phyloP scores from a whole-genome alignment of 352 stramenopile genomes.

The Nothophytophthora sp. region DNA sequence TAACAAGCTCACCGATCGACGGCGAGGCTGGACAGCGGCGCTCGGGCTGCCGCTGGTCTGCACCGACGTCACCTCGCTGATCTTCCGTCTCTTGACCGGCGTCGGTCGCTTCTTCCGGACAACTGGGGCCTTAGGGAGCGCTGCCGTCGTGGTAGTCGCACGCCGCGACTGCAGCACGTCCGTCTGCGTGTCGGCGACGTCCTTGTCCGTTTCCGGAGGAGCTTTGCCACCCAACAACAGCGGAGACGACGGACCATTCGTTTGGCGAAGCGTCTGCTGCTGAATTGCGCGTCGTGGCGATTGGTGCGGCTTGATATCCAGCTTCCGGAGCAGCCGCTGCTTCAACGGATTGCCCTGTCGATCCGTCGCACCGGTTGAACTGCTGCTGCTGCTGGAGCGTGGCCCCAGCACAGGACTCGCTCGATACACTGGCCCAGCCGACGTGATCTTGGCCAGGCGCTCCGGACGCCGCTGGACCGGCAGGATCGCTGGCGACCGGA shows the following conservation, averaged over 20 bases:
- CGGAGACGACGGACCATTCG: conserved; percentile 22
- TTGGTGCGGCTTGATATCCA: conserved; percentile 81
- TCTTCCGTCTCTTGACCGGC: conserved; percentile 26
- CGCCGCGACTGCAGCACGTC: conserved; percentile 15
- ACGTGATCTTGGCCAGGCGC: conserved; percentile 68
- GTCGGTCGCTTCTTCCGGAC: conserved; percentile 15
- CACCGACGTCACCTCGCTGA: conserved; percentile 4
- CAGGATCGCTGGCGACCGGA: conserved; percentile 44
- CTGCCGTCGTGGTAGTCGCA: conserved; percentile 29
- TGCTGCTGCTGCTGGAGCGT: conserved; percentile 24
- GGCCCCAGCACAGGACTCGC: conserved; percentile 57
- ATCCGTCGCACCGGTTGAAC: conserved; percentile 7
- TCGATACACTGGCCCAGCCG: conserved; percentile 42
- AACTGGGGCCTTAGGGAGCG: conserved; percentile 25
- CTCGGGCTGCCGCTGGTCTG: conserved; percentile 2
- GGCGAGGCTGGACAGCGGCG: conserved; percentile 7
- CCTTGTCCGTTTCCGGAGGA: conserved; percentile 14
- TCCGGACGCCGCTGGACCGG: conserved; percentile 50
- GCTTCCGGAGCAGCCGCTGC: conserved; percentile 49
- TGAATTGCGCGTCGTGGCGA: conserved; percentile 59
- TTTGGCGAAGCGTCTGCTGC: conserved; percentile 12
- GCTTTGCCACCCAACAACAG: conserved; percentile 29
- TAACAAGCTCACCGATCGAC: conserved; percentile 12
- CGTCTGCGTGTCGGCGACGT: conserved; percentile 20
- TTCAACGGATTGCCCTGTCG: conserved; percentile 19